These are phyloP conservation scores for Leccinum solheimii DNA, from an alignment of 1,284 basidiomycete species.

Conservation along the genomic window DNA sequence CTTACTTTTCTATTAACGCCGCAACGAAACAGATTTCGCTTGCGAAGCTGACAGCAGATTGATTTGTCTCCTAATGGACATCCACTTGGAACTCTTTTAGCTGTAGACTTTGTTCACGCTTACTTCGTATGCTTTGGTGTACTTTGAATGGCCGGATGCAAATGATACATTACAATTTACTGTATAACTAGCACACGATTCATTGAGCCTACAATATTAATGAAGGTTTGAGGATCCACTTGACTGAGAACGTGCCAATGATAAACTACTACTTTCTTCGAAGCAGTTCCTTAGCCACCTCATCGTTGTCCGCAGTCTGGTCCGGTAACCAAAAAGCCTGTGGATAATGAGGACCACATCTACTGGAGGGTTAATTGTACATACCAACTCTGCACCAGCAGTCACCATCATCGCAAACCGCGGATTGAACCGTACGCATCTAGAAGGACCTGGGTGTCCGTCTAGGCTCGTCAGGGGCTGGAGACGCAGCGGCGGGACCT, in stretches of 20 bases:
- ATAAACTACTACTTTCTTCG: conserved; percentile 35
- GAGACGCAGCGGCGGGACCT: conserved; percentile 50
- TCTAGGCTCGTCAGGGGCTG: conserved; percentile 63
- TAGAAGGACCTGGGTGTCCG: conserved; percentile 76
- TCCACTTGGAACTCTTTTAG: background rate
- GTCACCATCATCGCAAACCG: conserved; percentile 85
- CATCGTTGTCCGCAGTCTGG: conserved; percentile 48
- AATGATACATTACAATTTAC: background rate
- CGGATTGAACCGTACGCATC: conserved; percentile 89
- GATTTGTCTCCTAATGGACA: background rate
- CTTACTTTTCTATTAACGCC: conserved; percentile 75
- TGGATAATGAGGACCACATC: conserved; percentile 6
- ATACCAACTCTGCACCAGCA: conserved; percentile 82
- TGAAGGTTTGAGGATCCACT: background rate
- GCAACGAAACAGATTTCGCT: conserved; percentile 69
- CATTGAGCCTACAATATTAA: background rate
- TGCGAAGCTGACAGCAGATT: conserved; percentile 46
- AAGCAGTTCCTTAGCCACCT: conserved; percentile 51
- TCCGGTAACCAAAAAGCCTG: conserved; percentile 87
- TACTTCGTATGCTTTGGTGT: conserved; percentile 2
- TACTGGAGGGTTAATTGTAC: conserved; percentile 32
- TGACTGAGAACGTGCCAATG: background rate
- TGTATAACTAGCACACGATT: background rate
- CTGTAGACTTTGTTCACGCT: conserved; percentile 7
- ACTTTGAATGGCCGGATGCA: background rate